Base-by-base conservation (phyloP, 768 basidiomycete species). In the Dacryopinax primogenitus region DNA sequence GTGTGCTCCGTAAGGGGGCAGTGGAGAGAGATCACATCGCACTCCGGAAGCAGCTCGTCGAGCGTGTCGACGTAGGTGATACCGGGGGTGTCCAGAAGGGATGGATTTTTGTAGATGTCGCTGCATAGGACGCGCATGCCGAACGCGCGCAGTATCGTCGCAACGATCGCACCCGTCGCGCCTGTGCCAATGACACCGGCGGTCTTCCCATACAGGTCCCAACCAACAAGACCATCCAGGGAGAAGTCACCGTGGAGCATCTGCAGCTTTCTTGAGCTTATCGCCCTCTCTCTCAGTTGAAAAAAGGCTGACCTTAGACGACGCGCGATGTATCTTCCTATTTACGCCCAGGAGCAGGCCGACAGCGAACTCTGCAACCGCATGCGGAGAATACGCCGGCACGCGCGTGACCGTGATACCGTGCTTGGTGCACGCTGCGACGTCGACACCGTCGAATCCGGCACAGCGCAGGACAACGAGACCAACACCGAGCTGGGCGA, bases 151-250 rank as follows among this genome's bases (percentile, higher is more conserved):
- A 76, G 69, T 26, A 76, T 70, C 41, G 70, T 69, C 33, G 73
- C 72, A 1, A 70, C 51, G 37, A 71, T 69, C 33, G 37, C 34
- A 34, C 64, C 71, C 21, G 72, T 76, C 65, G 71, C 68, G 26
- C 76, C 76, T 68, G 76, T 77, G 1, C 75, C 76, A 6, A 77
- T 69, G 33, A 77, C 37, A 1, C 75, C 75, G 28, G 76, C 66
- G 1, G 72, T 74, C 51, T 71, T 72, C 39, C 73, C 73, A 37
- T 69, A 67, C 35, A 76, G 64, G 21, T 70, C 69, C 64, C 67
- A 66, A 2, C 69, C 69, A 18, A 66, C 44, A 32, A 70, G 69
- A 33, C 69, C 69, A 37, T 67, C 63, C n/a, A 70, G 65, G 33
- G 67, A 65, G 67, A 70, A 70, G 58, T 70, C 69, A 36, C 69